Conservation (phyloP, 768 basidiomycete species). For the Boletus subparvulus region DNA sequence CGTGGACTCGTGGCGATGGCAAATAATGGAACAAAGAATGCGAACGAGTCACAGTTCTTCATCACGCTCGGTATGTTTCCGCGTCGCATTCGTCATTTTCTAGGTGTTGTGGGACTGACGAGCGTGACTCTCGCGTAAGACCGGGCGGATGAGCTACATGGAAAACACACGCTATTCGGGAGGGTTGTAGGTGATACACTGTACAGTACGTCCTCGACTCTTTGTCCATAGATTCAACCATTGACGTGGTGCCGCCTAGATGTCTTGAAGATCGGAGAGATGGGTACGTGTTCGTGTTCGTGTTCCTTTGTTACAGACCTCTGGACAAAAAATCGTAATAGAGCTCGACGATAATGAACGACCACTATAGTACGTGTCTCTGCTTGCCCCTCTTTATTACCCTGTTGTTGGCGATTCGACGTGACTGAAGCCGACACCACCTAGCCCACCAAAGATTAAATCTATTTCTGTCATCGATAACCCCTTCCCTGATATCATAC, state of each 20-base stretch:
- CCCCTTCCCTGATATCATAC: constrained; percentile 93
- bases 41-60: constrained; percentile 94
- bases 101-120: not conserved
- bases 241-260: constrained; percentile 44
- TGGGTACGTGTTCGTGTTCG: constrained; percentile 56
- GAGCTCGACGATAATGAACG: constrained; percentile 73
- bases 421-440: not conserved
- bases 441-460: constrained; percentile 89
- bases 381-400: not conserved
- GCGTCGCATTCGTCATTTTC: not conserved
- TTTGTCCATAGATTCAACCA: not conserved
- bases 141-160: constrained; percentile 88
- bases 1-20: constrained; percentile 95
- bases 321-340: constrained; percentile 24
- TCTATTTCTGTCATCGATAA: constrained; percentile 84
- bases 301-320: not conserved
- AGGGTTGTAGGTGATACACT: constrained; percentile 84
- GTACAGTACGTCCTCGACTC: constrained; percentile 62
- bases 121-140: constrained; percentile 43
- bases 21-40: constrained; percentile 80
- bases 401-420: not conserved
- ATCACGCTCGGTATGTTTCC: constrained; percentile 74
- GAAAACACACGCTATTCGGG: constrained; percentile 95
- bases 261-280: constrained; percentile 87
- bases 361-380: constrained; percentile 69